A percentile compares a stretch with the other conserved stretches of the same genome.
phyloP scores from a whole-genome alignment of 768 basidiomycete genomes.

The Boletus sp. region DNA sequence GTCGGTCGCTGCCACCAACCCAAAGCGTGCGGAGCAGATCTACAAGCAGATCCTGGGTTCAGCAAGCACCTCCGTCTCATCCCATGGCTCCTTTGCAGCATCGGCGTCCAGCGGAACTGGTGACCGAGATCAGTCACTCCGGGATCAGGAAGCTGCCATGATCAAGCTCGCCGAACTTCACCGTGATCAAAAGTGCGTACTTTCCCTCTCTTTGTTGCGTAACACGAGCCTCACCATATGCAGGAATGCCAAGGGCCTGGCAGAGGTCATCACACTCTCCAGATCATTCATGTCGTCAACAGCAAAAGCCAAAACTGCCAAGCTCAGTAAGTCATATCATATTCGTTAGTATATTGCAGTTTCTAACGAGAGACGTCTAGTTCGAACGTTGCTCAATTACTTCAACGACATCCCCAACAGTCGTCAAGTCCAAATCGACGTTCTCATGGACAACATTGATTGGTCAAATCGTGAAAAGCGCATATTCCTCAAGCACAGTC shows the following conservation, averaged over 20 bases:
- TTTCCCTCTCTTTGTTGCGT: background rate
- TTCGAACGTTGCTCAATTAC: constrained; percentile 90
- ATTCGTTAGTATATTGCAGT: background rate
- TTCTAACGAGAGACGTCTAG: constrained; percentile 38
- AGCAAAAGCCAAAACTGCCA: constrained; percentile 96
- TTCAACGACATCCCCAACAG: constrained; percentile 79
- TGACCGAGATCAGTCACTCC: constrained; percentile 56
- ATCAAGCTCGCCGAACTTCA: constrained; percentile 85
- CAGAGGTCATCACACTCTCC: constrained; percentile 81
- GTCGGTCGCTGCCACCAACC: constrained; percentile 43
- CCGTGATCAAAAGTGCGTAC: constrained; percentile 74
- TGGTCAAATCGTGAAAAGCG: constrained; percentile 94
- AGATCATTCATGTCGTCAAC: constrained; percentile 87
- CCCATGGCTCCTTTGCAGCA: constrained; percentile 12
- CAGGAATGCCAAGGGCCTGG: constrained; percentile 83
- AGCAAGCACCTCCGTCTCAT: constrained; percentile 26
- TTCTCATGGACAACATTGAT: constrained; percentile 85
- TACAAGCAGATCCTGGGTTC: constrained; percentile 66
- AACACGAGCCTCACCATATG: background rate
- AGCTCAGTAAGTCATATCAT: constrained; percentile 61
- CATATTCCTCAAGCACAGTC: constrained; percentile 91
- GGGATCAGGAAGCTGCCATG: constrained; percentile 84
- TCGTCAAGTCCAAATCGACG: constrained; percentile 72
- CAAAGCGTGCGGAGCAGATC: constrained; percentile 65
- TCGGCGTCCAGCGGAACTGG: constrained; percentile 35